Conservation (phyloP, 169 alveolate genomes). For the Plasmodium coatneyi region DNA sequence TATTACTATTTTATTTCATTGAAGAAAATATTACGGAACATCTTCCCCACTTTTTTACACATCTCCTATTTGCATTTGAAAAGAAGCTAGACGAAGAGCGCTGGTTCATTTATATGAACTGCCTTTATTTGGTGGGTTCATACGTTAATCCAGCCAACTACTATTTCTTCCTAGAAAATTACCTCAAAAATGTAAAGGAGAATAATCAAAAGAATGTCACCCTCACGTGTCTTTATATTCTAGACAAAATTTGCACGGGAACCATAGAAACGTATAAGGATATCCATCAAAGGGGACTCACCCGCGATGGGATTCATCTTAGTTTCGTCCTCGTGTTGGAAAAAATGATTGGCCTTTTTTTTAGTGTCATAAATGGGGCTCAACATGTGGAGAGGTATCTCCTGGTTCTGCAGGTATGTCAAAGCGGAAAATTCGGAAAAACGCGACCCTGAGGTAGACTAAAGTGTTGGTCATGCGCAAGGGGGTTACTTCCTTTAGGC, state of each 20-base stretch:
- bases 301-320: not conserved
- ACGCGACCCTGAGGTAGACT: not conserved
- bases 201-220: conserved; percentile 14
- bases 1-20: conserved; percentile 49
- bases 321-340: not conserved
- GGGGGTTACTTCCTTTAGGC: not conserved
- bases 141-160: conserved; percentile 55
- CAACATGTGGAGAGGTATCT: conserved; percentile 24
- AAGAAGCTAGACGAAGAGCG: conserved; percentile 31
- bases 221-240: conserved; percentile 21
- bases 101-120: conserved; percentile 31
- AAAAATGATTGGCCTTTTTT: conserved; percentile 9
- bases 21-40: conserved; percentile 67
- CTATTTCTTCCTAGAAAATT: conserved; percentile 51
- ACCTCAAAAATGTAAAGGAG: conserved; percentile 13
- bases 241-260: conserved; percentile 4
- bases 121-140: conserved; percentile 44
- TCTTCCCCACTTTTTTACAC: conserved; percentile 42
- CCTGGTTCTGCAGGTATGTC: conserved; percentile 43
- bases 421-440: not conserved
- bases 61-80: conserved; percentile 23
- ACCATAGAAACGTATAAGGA: conserved; percentile 42
- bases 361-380: conserved; percentile 6
- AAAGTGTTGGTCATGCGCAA: not conserved
- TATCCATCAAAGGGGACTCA: not conserved